Conservation (phyloP, 148 eudicot species). For the Diospyros lotus region DNA sequence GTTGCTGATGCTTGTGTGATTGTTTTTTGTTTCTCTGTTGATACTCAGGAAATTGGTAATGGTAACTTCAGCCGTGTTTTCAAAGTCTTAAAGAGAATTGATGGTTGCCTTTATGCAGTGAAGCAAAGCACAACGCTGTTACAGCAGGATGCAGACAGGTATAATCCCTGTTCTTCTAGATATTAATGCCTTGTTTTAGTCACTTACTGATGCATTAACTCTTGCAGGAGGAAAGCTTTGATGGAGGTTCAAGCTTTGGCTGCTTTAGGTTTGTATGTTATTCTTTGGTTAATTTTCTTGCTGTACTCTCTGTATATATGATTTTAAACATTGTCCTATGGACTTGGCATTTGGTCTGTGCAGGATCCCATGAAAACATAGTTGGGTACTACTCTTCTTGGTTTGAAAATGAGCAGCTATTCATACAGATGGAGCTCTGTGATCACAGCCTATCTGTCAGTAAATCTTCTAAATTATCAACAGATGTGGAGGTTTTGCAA, state of each 20-base stretch:
- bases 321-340: neutral
- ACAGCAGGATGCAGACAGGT: constrained; percentile 77
- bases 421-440: constrained; percentile 95
- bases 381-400: constrained; percentile 81
- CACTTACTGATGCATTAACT: constrained; percentile 21
- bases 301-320: neutral
- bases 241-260: constrained; percentile 97
- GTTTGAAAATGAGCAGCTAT: constrained; percentile 82
- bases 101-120: constrained; percentile 90
- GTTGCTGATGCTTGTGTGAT: constrained; percentile 2
- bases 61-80: constrained; percentile 87
- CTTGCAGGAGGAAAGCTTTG: constrained; percentile 80
- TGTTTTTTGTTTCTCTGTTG: constrained; percentile 6
- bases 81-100: constrained; percentile 81
- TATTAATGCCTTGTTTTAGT: neutral
- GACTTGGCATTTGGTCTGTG: constrained; percentile 15
- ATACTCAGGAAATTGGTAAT: constrained; percentile 74
- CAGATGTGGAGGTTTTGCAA: constrained; percentile 54
- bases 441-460: constrained; percentile 60
- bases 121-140: constrained; percentile 64
- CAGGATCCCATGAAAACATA: constrained; percentile 76
- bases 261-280: constrained; percentile 63
- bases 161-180: constrained; percentile 8
- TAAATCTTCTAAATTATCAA: constrained; percentile 27
- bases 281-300: neutral